phyloP scores from a whole-genome alignment of 2,329 filamentous ascomycete genomes.

The Colletotrichum sp. region DNA sequence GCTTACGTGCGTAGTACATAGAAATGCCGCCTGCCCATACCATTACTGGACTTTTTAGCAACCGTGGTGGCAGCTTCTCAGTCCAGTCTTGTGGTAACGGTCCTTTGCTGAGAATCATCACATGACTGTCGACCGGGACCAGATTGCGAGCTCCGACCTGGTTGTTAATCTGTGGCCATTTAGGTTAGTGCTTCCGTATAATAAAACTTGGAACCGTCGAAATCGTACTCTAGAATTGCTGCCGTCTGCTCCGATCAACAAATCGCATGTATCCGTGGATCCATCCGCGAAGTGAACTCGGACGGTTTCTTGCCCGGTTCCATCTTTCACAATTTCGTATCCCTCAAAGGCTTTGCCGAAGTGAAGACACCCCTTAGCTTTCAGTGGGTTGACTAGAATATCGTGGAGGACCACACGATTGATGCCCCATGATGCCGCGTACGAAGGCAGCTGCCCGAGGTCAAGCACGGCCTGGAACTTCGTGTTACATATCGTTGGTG shows the following conservation, averaged over 20 bases:
- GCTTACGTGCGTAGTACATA: not conserved
- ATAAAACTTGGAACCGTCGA: not conserved
- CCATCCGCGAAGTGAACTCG: not conserved
- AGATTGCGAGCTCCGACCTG: not conserved
- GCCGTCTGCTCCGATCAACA: not conserved
- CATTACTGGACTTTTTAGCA: not conserved
- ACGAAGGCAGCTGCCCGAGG: not conserved
- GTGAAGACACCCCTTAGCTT: not conserved
- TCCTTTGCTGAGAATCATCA: not conserved
- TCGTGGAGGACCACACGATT: not conserved
- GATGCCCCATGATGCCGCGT: not conserved
- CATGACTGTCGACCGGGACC: not conserved
- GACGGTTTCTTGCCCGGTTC: not conserved
- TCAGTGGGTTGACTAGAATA: not conserved
- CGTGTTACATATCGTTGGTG: not conserved
- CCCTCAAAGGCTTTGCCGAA: not conserved
- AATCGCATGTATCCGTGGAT: not conserved
- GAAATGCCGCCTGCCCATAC: not conserved
- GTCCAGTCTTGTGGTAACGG: not conserved
- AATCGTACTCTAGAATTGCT: not conserved
- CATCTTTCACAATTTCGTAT: not conserved
- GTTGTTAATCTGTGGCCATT: not conserved
- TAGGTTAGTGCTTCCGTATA: not conserved
- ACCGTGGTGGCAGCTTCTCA: not conserved
- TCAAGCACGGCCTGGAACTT: not conserved